Evolutionary conservation across 202 grass and related monocot species (phyloP).

Genomic region (Cymbopogon flexuosus): DNA sequence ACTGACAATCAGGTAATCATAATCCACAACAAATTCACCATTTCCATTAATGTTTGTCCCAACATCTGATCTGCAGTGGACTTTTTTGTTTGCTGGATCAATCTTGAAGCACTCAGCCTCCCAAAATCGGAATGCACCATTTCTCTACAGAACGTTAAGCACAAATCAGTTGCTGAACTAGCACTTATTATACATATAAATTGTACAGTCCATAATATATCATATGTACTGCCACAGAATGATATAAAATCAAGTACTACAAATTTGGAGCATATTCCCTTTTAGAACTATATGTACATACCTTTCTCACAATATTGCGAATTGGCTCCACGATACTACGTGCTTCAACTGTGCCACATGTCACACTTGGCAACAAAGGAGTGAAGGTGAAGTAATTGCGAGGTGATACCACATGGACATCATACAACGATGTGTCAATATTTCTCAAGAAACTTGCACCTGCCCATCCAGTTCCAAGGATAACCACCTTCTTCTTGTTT

Average conservation of each 20-base stretch:
- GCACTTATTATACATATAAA: neutral
- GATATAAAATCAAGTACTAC: neutral
- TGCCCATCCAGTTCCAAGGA: conserved; percentile 76
- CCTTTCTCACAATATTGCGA: conserved; percentile 65
- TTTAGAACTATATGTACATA: conserved; percentile 20
- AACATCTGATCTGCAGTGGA: conserved; percentile 53
- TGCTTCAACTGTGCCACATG: conserved; percentile 79
- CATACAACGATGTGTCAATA: conserved; percentile 63
- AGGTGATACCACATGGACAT: conserved; percentile 73
- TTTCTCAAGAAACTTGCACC: conserved; percentile 69
- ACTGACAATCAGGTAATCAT: conserved; percentile 64
- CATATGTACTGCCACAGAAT: neutral
- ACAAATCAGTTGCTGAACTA: conserved; percentile 7
- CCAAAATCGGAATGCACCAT: conserved; percentile 58
- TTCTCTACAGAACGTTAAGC: conserved; percentile 41
- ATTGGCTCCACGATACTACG: conserved; percentile 73
- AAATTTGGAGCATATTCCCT: neutral
- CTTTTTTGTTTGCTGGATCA: conserved; percentile 51
- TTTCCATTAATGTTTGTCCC: conserved; percentile 47
- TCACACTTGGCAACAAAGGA: conserved; percentile 67
- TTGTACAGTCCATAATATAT: neutral
- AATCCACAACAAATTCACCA: conserved; percentile 65
- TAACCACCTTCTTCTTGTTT: conserved; percentile 62
- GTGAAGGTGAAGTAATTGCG: conserved; percentile 77
- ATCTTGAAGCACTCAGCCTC: conserved; percentile 73